These are phyloP conservation scores for Hypoxylon lienhwacheense DNA, from an alignment of 495 filamentous ascomycete species.

Conservation along the genomic window DNA sequence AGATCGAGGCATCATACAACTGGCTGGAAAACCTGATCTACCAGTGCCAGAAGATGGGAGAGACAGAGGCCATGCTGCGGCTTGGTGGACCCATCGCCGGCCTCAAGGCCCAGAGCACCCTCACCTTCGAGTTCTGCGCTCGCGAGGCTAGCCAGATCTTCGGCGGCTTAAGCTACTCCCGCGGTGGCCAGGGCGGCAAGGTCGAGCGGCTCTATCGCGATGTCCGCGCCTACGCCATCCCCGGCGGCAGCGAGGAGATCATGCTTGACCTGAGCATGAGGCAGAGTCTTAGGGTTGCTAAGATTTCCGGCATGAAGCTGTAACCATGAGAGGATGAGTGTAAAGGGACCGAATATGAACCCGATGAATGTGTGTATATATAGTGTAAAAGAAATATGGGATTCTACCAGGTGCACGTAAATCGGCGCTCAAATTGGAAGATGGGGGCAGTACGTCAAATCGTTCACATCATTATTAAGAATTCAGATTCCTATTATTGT, in stretches of 20 bases:
- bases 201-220: slow-evolving; percentile 93
- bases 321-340: slow-evolving; percentile 46
- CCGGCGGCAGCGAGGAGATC: slow-evolving; percentile 95
- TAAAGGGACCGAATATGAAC: too few species aligned
- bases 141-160: slow-evolving; percentile 97
- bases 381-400: too few species aligned
- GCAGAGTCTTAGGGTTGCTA: slow-evolving; percentile 85
- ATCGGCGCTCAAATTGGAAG: too few species aligned
- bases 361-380: slow-evolving; percentile 13
- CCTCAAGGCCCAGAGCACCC: slow-evolving; percentile 89
- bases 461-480: too few species aligned
- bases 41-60: slow-evolving; percentile 89
- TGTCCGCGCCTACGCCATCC: slow-evolving; percentile 97
- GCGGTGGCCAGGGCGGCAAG: slow-evolving; percentile 94
- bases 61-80: slow-evolving; percentile 93
- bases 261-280: slow-evolving; percentile 97
- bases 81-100: slow-evolving; percentile 93
- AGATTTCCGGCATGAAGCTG: slow-evolving; percentile 94
- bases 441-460: too few species aligned
- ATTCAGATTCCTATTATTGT: too few species aligned
- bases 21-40: slow-evolving; percentile 98
- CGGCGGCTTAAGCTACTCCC: slow-evolving; percentile 87
- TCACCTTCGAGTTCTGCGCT: slow-evolving; percentile 96
- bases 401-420: too few species aligned
- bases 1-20: slow-evolving; percentile 93